Percentiles rank a stretch among this genome's conserved stretches.
Conservation (phyloP, 352 stramenopile species). For the Pythium folliculosum region DNA sequence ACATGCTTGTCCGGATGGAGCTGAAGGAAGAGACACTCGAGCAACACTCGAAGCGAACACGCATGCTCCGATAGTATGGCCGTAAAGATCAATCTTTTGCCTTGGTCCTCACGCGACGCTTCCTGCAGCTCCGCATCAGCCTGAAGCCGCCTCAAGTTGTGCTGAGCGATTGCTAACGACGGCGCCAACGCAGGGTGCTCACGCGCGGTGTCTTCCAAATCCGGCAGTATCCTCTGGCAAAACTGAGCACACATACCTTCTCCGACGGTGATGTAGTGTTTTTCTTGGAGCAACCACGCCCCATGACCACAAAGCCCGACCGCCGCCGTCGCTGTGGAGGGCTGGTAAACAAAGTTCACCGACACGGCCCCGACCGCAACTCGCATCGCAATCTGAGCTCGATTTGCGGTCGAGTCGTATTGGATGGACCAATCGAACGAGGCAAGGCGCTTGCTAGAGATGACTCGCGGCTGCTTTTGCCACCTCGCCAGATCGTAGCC, state of each 20-base stretch:
- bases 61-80: neutral
- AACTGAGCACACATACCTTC: slow-evolving; percentile 1
- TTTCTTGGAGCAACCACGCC: neutral
- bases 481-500: no score
- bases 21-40: slow-evolving; percentile 34
- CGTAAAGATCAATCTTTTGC: neutral
- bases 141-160: neutral
- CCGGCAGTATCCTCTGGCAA: neutral
- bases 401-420: neutral
- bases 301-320: neutral
- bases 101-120: no score
- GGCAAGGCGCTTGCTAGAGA: no score
- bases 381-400: neutral
- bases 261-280: slow-evolving; percentile 3
- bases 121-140: neutral
- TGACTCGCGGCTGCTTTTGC: no score
- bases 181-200: neutral
- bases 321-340: neutral
- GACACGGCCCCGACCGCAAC: neutral
- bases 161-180: neutral
- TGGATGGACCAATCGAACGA: neutral
- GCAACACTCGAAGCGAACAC: neutral
- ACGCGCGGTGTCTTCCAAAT: neutral
- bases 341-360: slow-evolving; percentile 1
- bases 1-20: slow-evolving; percentile 27